Conservation (phyloP, 1,139 yeast species). For the Diutina neorugosa region DNA sequence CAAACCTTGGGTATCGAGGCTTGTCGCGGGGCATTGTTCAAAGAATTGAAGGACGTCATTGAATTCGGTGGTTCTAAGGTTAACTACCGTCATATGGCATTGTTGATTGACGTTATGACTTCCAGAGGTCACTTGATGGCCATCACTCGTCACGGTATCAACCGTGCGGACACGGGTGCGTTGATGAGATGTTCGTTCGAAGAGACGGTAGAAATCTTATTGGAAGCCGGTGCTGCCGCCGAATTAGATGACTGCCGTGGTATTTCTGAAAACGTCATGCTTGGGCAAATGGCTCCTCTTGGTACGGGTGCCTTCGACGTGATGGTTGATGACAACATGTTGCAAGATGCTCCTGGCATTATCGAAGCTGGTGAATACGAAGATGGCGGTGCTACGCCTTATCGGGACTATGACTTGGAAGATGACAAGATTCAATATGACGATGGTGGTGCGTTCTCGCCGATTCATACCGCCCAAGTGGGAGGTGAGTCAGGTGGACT, state of each 20-base stretch:
- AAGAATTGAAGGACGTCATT: constrained; percentile 91
- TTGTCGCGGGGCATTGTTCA: constrained; percentile 85
- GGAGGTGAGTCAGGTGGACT: constrained; percentile 82
- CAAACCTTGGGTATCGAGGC: constrained; percentile 98
- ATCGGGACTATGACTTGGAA: constrained; percentile 69
- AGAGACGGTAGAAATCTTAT: constrained; percentile 93
- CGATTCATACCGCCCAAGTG: constrained; percentile 79
- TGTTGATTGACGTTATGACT: constrained; percentile 96
- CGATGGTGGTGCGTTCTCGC: constrained; percentile 87
- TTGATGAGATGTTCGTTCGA: constrained; percentile 98
- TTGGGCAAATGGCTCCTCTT: constrained; percentile 97
- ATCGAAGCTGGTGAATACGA: constrained; percentile 18
- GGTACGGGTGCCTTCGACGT: constrained; percentile 99
- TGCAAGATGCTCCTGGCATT: constrained; percentile 25
- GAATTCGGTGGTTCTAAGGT: constrained; percentile 99
- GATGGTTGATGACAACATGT: constrained; percentile 82
- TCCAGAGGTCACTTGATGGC: constrained; percentile 98
- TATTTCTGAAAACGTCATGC: constrained; percentile 93
- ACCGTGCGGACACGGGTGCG: constrained; percentile 97
- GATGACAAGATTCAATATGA: constrained; percentile 67
- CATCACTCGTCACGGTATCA: constrained; percentile 98
- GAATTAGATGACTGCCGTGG: constrained; percentile 98
- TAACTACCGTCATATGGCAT: constrained; percentile 95
- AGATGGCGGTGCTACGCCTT: constrained; percentile 93
- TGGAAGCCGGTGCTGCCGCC: constrained; percentile 97